A percentile compares a stretch with the other conserved stretches of the same genome.
Conservation (phyloP, 495 filamentous ascomycete species). For the Podospora australis region DNA sequence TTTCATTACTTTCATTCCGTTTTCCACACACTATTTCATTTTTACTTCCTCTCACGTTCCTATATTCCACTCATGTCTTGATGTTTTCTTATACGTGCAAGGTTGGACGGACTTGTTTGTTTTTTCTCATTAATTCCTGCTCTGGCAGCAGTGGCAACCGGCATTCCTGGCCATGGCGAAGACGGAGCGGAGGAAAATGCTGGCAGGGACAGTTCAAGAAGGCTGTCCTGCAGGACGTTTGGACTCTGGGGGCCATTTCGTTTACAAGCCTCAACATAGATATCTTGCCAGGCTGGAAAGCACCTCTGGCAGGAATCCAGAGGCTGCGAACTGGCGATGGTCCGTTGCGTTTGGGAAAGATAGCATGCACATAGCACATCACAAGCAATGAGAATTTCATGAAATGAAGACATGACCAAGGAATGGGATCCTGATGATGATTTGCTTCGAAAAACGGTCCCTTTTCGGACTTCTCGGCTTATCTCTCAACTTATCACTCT, state of each 20-base stretch:
- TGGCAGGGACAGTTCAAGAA: constrained; percentile 12
- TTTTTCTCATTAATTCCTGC: constrained; percentile 19
- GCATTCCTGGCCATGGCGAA: not conserved
- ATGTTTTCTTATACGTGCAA: too few species aligned
- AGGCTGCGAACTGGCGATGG: too few species aligned
- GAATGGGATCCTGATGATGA: too few species aligned
- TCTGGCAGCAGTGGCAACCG: constrained; percentile 25
- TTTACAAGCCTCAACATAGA: not conserved
- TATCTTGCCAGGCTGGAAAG: constrained; percentile 7
- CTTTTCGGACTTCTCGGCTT: not conserved
- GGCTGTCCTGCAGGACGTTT: constrained; percentile 10
- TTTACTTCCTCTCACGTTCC: constrained; percentile 1
- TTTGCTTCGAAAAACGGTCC: not conserved
- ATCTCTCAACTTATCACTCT: too few species aligned
- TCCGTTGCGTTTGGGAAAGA: not conserved
- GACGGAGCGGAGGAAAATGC: constrained; percentile 7
- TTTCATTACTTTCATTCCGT: constrained; percentile 2
- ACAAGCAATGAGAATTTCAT: not conserved
- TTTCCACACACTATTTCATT: constrained; percentile 2
- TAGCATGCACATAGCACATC: not conserved
- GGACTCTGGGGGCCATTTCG: constrained; percentile 1
- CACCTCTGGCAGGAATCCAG: constrained; percentile 8
- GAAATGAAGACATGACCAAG: too few species aligned
- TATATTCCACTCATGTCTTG: constrained; percentile 7
- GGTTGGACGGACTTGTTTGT: too few species aligned